phyloP scores from a whole-genome alignment of 257 asterid species.

The Echites panduratus region DNA sequence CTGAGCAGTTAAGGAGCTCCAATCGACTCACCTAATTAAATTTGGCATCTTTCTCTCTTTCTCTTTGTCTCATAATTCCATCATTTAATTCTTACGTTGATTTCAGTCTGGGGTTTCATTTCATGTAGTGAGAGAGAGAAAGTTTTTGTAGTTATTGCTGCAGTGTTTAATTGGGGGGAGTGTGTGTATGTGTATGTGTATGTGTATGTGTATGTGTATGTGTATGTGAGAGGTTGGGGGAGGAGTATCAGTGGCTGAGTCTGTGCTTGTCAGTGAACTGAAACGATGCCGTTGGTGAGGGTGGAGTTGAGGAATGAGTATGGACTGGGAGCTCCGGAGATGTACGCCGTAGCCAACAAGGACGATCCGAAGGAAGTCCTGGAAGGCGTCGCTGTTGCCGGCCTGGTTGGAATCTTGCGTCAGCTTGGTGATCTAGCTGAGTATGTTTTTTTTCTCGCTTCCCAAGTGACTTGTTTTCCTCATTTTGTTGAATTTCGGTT shows the following conservation, averaged over 20 bases:
- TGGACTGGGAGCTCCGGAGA: slow-evolving; percentile 71
- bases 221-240: neutral
- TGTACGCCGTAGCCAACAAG: slow-evolving; percentile 44
- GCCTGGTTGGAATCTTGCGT: slow-evolving; percentile 82
- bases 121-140: neutral
- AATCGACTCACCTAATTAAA: slow-evolving; percentile 15
- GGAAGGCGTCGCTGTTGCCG: slow-evolving; percentile 78
- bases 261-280: neutral
- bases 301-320: slow-evolving; percentile 72
- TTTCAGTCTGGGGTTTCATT: neutral
- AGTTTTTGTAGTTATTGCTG: neutral
- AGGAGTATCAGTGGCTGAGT: slow-evolving; percentile 2
- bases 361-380: slow-evolving; percentile 83
- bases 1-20: slow-evolving; percentile 14
- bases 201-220: neutral
- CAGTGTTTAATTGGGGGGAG: slow-evolving; percentile 1
- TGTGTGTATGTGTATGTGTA: neutral
- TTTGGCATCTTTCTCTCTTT: neutral
- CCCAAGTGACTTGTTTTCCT: neutral
- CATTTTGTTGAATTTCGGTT: slow-evolving; percentile 1
- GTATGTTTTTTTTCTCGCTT: slow-evolving; percentile 29
- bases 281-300: slow-evolving; percentile 75
- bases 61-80: slow-evolving; percentile 23
- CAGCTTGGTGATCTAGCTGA: slow-evolving; percentile 97
- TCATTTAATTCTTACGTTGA: slow-evolving; percentile 18